A percentile compares a stretch with the other conserved stretches of the same genome.
phyloP scores from a whole-genome alignment of 305 asterid genomes.

The Euphrasia arctica region DNA sequence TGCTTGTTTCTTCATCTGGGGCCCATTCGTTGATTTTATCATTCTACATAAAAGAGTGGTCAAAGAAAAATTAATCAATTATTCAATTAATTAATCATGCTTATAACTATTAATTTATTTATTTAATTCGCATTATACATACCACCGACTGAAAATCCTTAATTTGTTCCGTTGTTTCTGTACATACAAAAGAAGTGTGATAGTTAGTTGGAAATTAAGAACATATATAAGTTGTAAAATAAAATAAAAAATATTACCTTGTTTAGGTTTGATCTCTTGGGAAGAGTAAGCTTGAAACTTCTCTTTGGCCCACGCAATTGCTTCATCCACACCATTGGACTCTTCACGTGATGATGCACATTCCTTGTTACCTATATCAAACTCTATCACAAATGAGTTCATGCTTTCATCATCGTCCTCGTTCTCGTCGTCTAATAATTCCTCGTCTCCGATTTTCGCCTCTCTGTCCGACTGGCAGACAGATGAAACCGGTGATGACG shows the following conservation, averaged over 20 bases:
- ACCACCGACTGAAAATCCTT: background rate
- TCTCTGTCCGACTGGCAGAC: constrained; percentile 31
- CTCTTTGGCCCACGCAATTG: constrained; percentile 82
- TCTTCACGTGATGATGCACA: constrained; percentile 37
- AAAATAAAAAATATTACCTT: background rate
- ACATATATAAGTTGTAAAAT: too few relatives aligned
- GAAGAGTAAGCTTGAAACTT: constrained; percentile 36
- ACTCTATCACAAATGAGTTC: constrained; percentile 63
- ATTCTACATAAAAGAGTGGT: background rate
- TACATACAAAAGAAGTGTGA: background rate
- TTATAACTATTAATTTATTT: background rate
- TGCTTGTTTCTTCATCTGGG: background rate
- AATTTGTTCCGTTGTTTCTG: background rate
- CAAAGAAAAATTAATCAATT: background rate
- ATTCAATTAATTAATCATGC: background rate
- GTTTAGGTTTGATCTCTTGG: background rate
- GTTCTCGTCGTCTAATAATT: constrained; percentile 14
- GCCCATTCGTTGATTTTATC: background rate
- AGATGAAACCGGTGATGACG: constrained; percentile 57
- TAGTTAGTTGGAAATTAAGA: too few relatives aligned
- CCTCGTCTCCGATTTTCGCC: constrained; percentile 24
- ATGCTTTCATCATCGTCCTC: constrained; percentile 37
- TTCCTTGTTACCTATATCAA: constrained; percentile 39
- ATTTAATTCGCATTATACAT: background rate
- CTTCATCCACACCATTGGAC: constrained; percentile 63